phyloP scores from a whole-genome alignment of 768 basidiomycete species.

The Mycena belliarum region DNA sequence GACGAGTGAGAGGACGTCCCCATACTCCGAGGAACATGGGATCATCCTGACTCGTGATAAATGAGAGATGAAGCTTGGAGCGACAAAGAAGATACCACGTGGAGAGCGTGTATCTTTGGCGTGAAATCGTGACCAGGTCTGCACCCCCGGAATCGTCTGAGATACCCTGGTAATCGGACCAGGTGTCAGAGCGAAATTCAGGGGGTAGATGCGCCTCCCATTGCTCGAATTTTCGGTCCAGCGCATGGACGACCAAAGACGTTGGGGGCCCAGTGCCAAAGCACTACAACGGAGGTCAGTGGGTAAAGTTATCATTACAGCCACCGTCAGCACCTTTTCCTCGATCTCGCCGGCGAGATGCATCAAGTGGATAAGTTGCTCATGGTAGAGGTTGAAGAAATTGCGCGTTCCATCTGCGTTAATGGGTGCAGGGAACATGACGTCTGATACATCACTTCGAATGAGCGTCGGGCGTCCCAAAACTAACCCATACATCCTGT shows the following conservation, averaged over 20 bases:
- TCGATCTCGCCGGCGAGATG: slow-evolving; percentile 42
- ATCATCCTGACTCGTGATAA: slow-evolving; percentile 35
- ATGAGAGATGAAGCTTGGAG: slow-evolving; percentile 46
- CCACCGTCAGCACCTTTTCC: slow-evolving; percentile 35
- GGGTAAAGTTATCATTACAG: neutral
- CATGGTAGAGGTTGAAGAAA: slow-evolving; percentile 38
- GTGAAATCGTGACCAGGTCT: slow-evolving; percentile 35
- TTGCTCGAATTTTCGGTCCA: slow-evolving; percentile 43
- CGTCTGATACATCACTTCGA: slow-evolving; percentile 36
- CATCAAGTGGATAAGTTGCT: slow-evolving; percentile 37
- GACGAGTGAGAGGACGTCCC: slow-evolving; percentile 29
- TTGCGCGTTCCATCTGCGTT: slow-evolving; percentile 36
- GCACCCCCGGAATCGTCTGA: slow-evolving; percentile 27
- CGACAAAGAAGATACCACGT: slow-evolving; percentile 49
- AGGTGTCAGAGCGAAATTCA: slow-evolving; percentile 38
- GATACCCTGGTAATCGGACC: slow-evolving; percentile 25
- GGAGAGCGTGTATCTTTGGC: slow-evolving; percentile 44
- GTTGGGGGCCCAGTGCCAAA: slow-evolving; percentile 36
- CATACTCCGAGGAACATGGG: slow-evolving; percentile 17
- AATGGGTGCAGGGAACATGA: slow-evolving; percentile 33
- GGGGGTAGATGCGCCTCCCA: slow-evolving; percentile 46
- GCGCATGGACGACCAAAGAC: slow-evolving; percentile 37
- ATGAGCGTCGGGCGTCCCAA: slow-evolving; percentile 49
- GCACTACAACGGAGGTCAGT: slow-evolving; percentile 28
- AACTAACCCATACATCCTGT: slow-evolving; percentile 43